Conservation (phyloP, 768 basidiomycete species). For the Hericium alpestre region DNA sequence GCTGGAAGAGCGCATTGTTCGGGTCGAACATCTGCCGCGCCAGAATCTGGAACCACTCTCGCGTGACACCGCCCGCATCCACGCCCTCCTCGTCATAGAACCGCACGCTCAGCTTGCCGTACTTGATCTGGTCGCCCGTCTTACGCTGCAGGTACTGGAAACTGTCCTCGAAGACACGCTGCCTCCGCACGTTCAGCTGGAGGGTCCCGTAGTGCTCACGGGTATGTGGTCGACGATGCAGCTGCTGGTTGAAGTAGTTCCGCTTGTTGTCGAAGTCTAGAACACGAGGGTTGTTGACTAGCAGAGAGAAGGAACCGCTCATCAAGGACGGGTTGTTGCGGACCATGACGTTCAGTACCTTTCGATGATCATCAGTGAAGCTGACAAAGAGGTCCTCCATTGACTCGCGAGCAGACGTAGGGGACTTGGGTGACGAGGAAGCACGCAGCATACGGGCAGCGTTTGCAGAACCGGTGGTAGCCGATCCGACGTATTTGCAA, state of each 20-base stretch:
- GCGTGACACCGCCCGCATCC: slow-evolving; percentile 94
- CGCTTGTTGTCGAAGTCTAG: slow-evolving; percentile 99
- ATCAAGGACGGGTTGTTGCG: slow-evolving; percentile 96
- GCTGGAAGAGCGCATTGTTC: slow-evolving; percentile 96
- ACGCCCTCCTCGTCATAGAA: slow-evolving; percentile 98
- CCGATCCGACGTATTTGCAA: slow-evolving; percentile 84
- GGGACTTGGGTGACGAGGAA: slow-evolving; percentile 57
- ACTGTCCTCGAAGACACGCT: slow-evolving; percentile 94
- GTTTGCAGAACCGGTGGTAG: slow-evolving; percentile 30
- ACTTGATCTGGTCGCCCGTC: slow-evolving; percentile 92
- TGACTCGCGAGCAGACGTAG: slow-evolving; percentile 58
- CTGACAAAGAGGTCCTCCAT: slow-evolving; percentile 87
- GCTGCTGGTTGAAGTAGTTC: slow-evolving; percentile 87
- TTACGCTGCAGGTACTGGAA: slow-evolving; percentile 86
- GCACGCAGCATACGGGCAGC: slow-evolving; percentile 46
- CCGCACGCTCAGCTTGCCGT: slow-evolving; percentile 91
- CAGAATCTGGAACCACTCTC: slow-evolving; percentile 98
- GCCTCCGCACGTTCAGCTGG: slow-evolving; percentile 81
- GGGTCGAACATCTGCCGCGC: slow-evolving; percentile 99
- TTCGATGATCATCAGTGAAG: slow-evolving; percentile 89
- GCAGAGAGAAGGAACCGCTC: slow-evolving; percentile 94
- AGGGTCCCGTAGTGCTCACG: slow-evolving; percentile 78
- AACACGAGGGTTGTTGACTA: slow-evolving; percentile 92
- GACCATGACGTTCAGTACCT: slow-evolving; percentile 93
- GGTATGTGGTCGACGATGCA: slow-evolving; percentile 70